phyloP scores from a whole-genome alignment of 2,329 filamentous ascomycete genomes.

The Penicillium expansum region DNA sequence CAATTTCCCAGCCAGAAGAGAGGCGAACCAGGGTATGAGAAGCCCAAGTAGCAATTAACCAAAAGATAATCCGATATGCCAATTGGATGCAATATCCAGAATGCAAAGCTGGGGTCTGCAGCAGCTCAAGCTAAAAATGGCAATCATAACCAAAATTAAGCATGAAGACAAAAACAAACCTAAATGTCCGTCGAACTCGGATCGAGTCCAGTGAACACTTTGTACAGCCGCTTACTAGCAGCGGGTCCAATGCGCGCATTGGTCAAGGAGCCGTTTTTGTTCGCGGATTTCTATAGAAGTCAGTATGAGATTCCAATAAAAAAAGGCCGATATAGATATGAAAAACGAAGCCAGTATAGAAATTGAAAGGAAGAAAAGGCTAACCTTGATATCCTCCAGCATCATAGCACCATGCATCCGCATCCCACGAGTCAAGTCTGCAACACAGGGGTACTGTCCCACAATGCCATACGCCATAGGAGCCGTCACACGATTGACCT shows the following conservation, averaged over 20 bases:
- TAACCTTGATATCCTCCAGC: constrained; percentile 58
- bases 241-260: constrained; percentile 49
- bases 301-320: neutral
- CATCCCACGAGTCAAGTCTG: constrained; percentile 59
- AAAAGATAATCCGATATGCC: neutral
- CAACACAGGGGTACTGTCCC: constrained; percentile 58
- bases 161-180: neutral
- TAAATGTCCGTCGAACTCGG: constrained; percentile 45
- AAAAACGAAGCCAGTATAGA: neutral
- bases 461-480: constrained; percentile 69
- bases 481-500: constrained; percentile 68
- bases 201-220: constrained; percentile 50
- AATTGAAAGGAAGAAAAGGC: neutral
- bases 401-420: constrained; percentile 57
- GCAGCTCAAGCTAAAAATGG: neutral
- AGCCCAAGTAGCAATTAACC: neutral
- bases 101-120: neutral
- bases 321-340: neutral
- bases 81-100: neutral
- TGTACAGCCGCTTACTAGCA: constrained; percentile 48
- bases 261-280: constrained; percentile 46
- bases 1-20: neutral
- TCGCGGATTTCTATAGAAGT: constrained; percentile 45
- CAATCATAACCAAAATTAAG: neutral
- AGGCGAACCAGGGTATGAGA: neutral